phyloP scores from a whole-genome alignment of 2,329 filamentous ascomycete genomes.

The Trichoderma semiorbis region DNA sequence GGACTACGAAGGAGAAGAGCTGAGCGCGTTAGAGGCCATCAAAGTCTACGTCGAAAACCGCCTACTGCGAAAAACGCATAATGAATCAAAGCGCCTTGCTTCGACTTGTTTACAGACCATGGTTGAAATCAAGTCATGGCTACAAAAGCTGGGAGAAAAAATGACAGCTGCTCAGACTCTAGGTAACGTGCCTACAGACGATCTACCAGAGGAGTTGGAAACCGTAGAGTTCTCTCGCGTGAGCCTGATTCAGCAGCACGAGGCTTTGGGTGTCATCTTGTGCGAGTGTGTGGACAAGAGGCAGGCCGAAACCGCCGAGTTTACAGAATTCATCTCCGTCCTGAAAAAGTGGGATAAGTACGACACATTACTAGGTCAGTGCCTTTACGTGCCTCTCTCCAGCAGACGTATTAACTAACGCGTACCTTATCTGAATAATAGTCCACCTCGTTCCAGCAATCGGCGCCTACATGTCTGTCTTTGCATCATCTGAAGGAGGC shows the following conservation, averaged over 20 bases:
- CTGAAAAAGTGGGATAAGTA: slow-evolving; percentile 73
- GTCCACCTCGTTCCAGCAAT: slow-evolving; percentile 82
- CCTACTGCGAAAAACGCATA: slow-evolving; percentile 32
- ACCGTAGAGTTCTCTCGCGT: slow-evolving; percentile 75
- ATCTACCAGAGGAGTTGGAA: slow-evolving; percentile 63
- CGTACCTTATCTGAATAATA: slow-evolving; percentile 11
- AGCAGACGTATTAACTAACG: slow-evolving; percentile 1
- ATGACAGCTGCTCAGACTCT: slow-evolving; percentile 72
- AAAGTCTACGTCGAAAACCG: slow-evolving; percentile 35
- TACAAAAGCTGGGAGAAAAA: slow-evolving; percentile 72
- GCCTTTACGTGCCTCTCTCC: not conserved
- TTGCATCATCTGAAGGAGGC: slow-evolving; percentile 73
- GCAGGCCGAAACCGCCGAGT: slow-evolving; percentile 68
- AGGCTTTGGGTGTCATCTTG: slow-evolving; percentile 77
- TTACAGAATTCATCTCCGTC: slow-evolving; percentile 64
- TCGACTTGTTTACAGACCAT: slow-evolving; percentile 74
- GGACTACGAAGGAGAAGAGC: slow-evolving; percentile 51
- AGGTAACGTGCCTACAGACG: slow-evolving; percentile 55
- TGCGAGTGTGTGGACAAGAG: slow-evolving; percentile 74
- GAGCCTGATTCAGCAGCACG: slow-evolving; percentile 85
- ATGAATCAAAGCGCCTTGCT: slow-evolving; percentile 59
- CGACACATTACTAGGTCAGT: slow-evolving; percentile 57
- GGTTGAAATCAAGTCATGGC: slow-evolving; percentile 70
- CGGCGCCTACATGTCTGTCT: slow-evolving; percentile 70
- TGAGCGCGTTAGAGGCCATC: slow-evolving; percentile 32